phyloP scores from a whole-genome alignment of 2,329 filamentous ascomycete species.

The Aspergillus eucalypticola region DNA sequence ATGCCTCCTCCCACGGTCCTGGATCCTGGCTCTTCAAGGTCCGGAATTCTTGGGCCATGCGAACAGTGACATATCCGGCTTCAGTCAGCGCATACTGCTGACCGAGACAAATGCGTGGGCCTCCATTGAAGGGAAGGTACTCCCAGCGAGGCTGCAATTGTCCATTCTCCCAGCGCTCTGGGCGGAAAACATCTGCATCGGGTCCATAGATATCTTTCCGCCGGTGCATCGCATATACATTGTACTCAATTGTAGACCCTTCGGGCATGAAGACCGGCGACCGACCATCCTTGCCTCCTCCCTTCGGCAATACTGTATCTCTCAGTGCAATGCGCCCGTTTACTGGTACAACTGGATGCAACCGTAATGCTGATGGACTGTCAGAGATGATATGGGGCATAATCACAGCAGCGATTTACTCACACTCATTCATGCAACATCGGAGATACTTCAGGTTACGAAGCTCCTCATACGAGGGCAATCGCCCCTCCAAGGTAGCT shows the following conservation, averaged over 20 bases:
- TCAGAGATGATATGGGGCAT: not conserved
- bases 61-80: conserved; percentile 6
- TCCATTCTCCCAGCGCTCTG: conserved; percentile 21
- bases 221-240: conserved; percentile 4
- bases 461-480: conserved; percentile 13
- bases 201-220: not conserved
- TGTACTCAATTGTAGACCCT: not conserved
- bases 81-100: conserved; percentile 17
- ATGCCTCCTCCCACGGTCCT: conserved; percentile 9
- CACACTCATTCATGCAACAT: conserved; percentile 14
- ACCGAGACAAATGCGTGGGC: conserved; percentile 30
- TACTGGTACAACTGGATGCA: conserved; percentile 3
- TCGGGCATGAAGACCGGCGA: conserved; percentile 2
- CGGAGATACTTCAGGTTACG: conserved; percentile 4
- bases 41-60: conserved; percentile 9
- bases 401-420: conserved; percentile 15
- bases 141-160: conserved; percentile 36
- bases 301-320: not conserved
- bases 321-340: not conserved
- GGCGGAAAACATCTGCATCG: conserved; percentile 4
- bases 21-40: conserved; percentile 7
- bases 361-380: not conserved
- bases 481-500: not conserved
- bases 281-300: conserved; percentile 3
- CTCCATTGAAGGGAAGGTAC: conserved; percentile 34